phyloP scores from a whole-genome alignment of 2,329 filamentous ascomycete genomes.

The Stagonosporopsis chrysanthemi region DNA sequence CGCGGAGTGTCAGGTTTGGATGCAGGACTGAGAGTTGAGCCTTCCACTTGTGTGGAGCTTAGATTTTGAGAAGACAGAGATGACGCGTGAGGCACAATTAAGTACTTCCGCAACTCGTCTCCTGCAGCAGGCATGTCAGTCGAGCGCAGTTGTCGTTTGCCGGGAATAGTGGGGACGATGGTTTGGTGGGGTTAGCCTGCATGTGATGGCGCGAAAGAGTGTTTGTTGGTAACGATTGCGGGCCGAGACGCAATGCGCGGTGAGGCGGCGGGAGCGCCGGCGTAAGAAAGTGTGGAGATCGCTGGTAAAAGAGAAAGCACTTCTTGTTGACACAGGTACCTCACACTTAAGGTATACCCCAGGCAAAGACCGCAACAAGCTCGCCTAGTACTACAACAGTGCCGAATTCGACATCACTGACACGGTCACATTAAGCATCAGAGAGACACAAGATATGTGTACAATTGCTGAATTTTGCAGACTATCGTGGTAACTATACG shows the following conservation, averaged over 20 bases:
- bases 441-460: background rate
- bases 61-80: conserved; percentile 7
- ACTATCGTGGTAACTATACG: background rate
- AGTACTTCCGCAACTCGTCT: conserved; percentile 30
- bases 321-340: background rate
- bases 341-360: too few species aligned
- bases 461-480: background rate
- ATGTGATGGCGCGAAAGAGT: conserved; percentile 38
- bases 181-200: conserved; percentile 18
- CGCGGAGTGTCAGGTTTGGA: conserved; percentile 3
- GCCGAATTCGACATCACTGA: background rate
- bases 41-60: conserved; percentile 23
- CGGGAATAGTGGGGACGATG: conserved; percentile 1
- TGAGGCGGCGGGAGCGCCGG: background rate
- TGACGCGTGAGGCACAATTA: conserved; percentile 25
- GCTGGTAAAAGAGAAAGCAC: background rate
- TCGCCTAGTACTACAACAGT: background rate
- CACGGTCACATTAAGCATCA: background rate
- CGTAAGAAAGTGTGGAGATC: background rate
- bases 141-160: conserved; percentile 12
- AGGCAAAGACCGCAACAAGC: too few species aligned
- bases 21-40: background rate
- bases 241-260: conserved; percentile 7
- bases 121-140: conserved; percentile 18
- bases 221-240: conserved; percentile 16